Percentiles rank a stretch among this genome's conserved stretches.
Conservation (phyloP, 139 green algal species). For the Chlamydomonas sp. region DNA sequence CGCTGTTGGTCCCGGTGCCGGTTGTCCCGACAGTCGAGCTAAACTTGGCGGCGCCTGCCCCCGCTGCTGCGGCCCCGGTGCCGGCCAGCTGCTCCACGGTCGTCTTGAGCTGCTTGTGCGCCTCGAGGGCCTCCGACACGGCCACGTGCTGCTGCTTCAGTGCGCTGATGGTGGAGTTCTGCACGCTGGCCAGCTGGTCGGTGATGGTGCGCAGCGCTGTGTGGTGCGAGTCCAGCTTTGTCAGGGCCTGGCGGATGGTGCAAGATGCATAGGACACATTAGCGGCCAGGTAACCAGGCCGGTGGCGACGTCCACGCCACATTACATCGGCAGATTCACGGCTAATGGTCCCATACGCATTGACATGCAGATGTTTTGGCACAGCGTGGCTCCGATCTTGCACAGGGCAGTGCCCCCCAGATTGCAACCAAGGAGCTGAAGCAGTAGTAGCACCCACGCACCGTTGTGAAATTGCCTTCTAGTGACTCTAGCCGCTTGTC, state of each 20-base stretch:
- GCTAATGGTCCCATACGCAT: no score
- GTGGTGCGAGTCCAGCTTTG: slow-evolving; percentile 30
- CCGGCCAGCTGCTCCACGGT: slow-evolving; percentile 1
- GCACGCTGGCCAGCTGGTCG: slow-evolving; percentile 17
- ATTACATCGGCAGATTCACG: no score
- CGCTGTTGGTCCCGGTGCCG: background rate
- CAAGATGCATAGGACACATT: no score
- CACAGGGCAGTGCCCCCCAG: no score
- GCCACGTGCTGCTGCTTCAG: slow-evolving; percentile 33
- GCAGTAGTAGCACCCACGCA: background rate
- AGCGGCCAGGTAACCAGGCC: no score
- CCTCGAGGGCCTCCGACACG: slow-evolving; percentile 29
- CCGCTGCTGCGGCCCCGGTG: background rate
- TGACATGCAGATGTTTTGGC: no score
- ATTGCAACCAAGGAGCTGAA: no score
- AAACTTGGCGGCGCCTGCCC: background rate
- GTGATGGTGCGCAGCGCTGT: slow-evolving; percentile 13
- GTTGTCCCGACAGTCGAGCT: background rate
- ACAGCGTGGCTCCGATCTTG: no score
- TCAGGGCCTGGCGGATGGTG: background rate
- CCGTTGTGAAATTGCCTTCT: background rate
- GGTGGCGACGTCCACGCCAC: no score
- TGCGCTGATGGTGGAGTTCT: slow-evolving; percentile 24
- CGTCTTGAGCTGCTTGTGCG: background rate
- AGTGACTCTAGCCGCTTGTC: background rate